Conservation (phyloP, 2,329 filamentous ascomycete genomes). For the Fusarium ambrosium region DNA sequence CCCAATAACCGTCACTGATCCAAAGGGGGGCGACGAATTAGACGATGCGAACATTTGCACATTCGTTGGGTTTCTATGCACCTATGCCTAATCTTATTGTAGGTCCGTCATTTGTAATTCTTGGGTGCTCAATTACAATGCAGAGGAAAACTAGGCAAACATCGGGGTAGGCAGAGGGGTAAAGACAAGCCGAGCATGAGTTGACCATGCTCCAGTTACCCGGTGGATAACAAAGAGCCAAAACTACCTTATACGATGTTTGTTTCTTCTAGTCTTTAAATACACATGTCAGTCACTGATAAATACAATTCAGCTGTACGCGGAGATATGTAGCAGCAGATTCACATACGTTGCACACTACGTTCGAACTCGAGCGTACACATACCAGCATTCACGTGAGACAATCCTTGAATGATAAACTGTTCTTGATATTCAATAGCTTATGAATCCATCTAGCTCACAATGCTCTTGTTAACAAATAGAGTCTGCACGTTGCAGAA, state of each 20-base stretch:
- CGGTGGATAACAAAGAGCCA: not conserved
- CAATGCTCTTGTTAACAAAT: conserved; percentile 37
- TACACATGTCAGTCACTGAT: too few relatives aligned
- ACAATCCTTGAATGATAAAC: not conserved
- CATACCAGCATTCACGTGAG: not conserved
- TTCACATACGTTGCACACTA: not conserved
- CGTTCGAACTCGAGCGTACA: not conserved
- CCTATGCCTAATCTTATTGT: not conserved
- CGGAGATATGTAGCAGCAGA: not conserved
- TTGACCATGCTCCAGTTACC: not conserved
- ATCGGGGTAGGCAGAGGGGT: too few relatives aligned
- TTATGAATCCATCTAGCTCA: conserved; percentile 1
- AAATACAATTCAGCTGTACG: fast-evolving
- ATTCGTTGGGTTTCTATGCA: not conserved
- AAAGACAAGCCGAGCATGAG: not conserved
- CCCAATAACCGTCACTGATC: not conserved
- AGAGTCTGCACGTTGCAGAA: conserved; percentile 49
- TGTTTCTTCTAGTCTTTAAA: too few relatives aligned
- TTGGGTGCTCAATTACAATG: not conserved
- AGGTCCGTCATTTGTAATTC: not conserved
- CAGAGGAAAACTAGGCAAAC: not conserved
- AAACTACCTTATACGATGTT: not conserved
- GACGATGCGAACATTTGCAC: not conserved
- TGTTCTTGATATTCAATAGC: not conserved
- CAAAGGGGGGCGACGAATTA: not conserved